phyloP scores from a whole-genome alignment of 202 grass and related monocot genomes.

The Panicum hallii region DNA sequence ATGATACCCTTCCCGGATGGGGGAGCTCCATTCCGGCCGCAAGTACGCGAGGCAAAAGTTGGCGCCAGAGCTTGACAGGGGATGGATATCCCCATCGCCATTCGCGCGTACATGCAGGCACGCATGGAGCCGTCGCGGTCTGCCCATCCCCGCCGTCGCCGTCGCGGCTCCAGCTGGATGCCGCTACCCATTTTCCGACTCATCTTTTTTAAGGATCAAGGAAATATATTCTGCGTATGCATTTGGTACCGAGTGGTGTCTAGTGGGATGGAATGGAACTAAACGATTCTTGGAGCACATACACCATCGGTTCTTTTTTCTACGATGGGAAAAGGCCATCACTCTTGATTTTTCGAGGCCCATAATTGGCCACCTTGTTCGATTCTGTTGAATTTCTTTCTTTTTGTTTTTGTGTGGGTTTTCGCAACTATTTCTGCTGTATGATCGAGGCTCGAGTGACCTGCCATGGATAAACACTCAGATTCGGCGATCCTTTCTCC shows the following conservation, averaged over 20 bases:
- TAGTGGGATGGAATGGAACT: background rate
- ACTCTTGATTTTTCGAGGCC: background rate
- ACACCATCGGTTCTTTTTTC: background rate
- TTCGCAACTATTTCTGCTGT: too few relatives aligned
- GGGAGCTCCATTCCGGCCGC: background rate
- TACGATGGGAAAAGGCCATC: background rate
- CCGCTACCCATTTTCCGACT: background rate
- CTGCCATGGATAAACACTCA: background rate
- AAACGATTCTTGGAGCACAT: background rate
- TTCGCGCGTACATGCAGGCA: slow-evolving; percentile 4
- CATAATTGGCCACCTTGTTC: background rate
- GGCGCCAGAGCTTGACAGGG: slow-evolving; percentile 22
- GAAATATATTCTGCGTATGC: background rate
- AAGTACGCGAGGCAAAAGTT: background rate
- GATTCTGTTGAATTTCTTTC: background rate
- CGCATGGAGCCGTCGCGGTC: slow-evolving; percentile 17
- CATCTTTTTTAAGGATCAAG: background rate
- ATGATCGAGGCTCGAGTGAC: background rate
- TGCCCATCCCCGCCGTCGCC: slow-evolving; percentile 1
- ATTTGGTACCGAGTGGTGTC: background rate
- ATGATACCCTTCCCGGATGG: background rate
- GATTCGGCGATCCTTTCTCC: background rate
- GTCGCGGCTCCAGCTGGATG: slow-evolving; percentile 40
- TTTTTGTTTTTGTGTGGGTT: too few relatives aligned
- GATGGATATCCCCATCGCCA: background rate